Evolutionary conservation across 2,329 filamentous ascomycete species (phyloP), one percentile per base, ranked within the genome.

Genomic region (Aulographum hederae): DNA sequence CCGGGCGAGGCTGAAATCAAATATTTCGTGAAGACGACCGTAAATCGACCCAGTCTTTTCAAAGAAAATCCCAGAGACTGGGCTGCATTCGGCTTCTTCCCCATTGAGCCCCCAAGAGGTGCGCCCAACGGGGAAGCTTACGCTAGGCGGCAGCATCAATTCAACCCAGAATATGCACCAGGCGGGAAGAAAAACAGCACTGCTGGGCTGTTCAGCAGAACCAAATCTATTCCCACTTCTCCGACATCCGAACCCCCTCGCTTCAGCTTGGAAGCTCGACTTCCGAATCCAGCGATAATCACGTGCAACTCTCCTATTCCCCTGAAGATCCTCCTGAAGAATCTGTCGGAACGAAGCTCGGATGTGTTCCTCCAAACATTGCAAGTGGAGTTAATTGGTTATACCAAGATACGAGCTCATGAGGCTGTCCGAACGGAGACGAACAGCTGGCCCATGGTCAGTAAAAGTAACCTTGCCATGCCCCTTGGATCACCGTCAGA

Each of bases 21-120:
- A 42, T 98, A 98, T 55, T 98, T 80, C 49, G 67, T 95, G 48
- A 98, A 98, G 52, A 82, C 78, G n/a, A 95, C 89, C 0, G 73
- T 95, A 4, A 80, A 84, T 45, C 66, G 84, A n/a, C 82, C 84
- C 0, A 75, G 78, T 11, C 65, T 94, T 36, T 81, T 91, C 54
- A 86, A 86, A 48, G 84, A 93, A 55, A 94, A 94, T 45, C 78
- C 82, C 52, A 28, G 38, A 41, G 31, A 43, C 58, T 53, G 52
- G 40, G 51, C 48, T 21, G 71, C 73, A 21, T 77, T 94, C 56
- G 86, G 80, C 36, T 89, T 98, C 49, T 65, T 94, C 23, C 89
- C 89, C 4, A 86, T 95, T 41, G 89, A 98, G 51, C 80, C 82
- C 4, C 85, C 86, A 1, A 65, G 85, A 26, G 71, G 72, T 1